Evolutionary conservation across 1,139 yeast genomes (phyloP), one percentile per base, ranked within the genome.

Genomic region (Pneumocystis murina): DNA sequence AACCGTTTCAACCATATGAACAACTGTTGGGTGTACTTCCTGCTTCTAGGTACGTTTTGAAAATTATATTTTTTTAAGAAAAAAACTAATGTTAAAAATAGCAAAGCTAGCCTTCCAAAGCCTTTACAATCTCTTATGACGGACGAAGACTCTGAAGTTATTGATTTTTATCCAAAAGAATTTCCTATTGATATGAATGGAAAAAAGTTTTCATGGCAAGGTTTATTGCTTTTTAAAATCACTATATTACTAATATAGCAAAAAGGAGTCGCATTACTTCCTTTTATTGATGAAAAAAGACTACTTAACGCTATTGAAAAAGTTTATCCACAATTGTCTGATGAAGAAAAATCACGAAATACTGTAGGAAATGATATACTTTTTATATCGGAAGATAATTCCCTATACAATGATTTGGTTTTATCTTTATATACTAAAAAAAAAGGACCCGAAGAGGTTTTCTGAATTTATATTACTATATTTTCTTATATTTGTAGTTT

Each of bases 11-110:
- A 69, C 99, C 99, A 0, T 94, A 81, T 74, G 99, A 94, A 73
- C 99, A 94, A 76, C 81, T 94, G 70, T 91, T 94, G 97, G 86
- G 96, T 70, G 98, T 94, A 30, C 77, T 94, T 69, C 98, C 99
- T 0, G 97, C 97, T 0, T 96, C 95, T 1, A 66, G 69, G 39
- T 58, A 38, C 16, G 17, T 58, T 40, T 30, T 40, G 7, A 20
- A 20, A 58, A 30, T 30, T 1, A 24, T 48, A 48, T 48, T 43
- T 43, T 17, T 28, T 33, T 33, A 20, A 43, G 55, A 20, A 36
- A 38, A 57, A 57, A 58, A 20, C 60, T 58, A 30, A 58, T 58
- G 28, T 48, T 48, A 24, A 40, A 58, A 33, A 55, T n/a, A 88
- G 96, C 1, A 87, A 90, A n/a, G 96, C 89, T 71, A 86, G 87